Base-by-base conservation (phyloP, 768 basidiomycete genomes). In the Termitomyces sp. region DNA sequence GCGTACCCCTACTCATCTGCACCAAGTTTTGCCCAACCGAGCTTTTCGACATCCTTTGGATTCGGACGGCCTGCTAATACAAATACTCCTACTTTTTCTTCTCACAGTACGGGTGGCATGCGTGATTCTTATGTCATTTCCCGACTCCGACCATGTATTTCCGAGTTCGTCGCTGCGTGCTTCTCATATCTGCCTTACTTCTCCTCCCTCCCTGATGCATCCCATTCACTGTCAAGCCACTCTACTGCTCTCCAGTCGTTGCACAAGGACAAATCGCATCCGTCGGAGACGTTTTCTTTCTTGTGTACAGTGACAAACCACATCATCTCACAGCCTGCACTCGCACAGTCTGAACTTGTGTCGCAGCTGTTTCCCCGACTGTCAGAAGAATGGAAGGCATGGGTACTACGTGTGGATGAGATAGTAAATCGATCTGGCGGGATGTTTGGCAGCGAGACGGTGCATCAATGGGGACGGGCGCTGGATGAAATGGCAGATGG, bases 131-230 rank as follows among this genome's bases (percentile, higher is more conserved):
- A 94, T 68, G 79, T 93, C 62, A 71, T 84, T 40, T 89, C 86
- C 18, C 81, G 92, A 55, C 75, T 94, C 18, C 82, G 86, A 49
- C 86, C 88, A 16, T 85, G 87, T 69, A 83, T 92, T 51, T 73
- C 78, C 52, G 91, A 92, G 52, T 94, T 90, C 63, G 84, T 87
- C 32, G 80, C 91, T 3, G 82, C 86, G 32, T 89, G 83, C 69
- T 79, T 85, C 68, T 87, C 92, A 6, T 94, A 93, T 68, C 82
- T 93, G 48, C 90, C 89, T 3, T 93, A 94, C 67, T 94, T 94
- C 67, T 88, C 90, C 22, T 86, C 81, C 63, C 69, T 81, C 53
- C 67, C 78, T 44, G 63, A 52, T 56, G 52, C 24, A 20, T 40
- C 38, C 10, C 51, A 52, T 28, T 62, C 58, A 38, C 48, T 57